phyloP scores from a whole-genome alignment of 805 yeast species.

The Teunomyces cretensis region DNA sequence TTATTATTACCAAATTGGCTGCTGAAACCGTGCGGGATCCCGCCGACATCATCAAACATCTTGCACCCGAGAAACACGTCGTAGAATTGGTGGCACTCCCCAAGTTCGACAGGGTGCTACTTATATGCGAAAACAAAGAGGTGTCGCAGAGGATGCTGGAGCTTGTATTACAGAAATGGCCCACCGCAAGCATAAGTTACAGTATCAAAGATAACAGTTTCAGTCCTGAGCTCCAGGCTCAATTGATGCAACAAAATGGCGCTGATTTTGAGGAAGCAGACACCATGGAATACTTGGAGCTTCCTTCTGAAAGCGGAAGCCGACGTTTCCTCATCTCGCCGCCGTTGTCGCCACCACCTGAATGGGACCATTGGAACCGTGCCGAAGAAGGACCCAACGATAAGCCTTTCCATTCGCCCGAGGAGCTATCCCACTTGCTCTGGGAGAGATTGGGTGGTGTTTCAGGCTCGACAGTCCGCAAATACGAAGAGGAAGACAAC shows the following conservation, averaged over 20 bases:
- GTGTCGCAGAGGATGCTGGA: constrained; percentile 22
- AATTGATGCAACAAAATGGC: not conserved
- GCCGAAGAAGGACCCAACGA: constrained; percentile 43
- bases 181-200: constrained; percentile 21
- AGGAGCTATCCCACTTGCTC: constrained; percentile 40
- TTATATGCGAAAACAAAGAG: constrained; percentile 27
- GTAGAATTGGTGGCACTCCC: constrained; percentile 35
- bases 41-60: constrained; percentile 20
- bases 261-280: not conserved
- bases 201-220: constrained; percentile 35
- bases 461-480: constrained; percentile 35
- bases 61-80: constrained; percentile 21
- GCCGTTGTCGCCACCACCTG: constrained; percentile 44
- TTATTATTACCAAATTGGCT: constrained; percentile 32
- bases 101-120: constrained; percentile 33
- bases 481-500: constrained; percentile 15
- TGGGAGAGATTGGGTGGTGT: constrained; percentile 46
- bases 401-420: constrained; percentile 34
- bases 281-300: constrained; percentile 32
- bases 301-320: constrained; percentile 39
- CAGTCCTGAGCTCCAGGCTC: constrained; percentile 7
- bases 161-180: constrained; percentile 17
- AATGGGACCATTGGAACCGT: constrained; percentile 43
- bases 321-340: constrained; percentile 44
- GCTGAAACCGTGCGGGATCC: constrained; percentile 26